Base-by-base conservation (phyloP, 1,284 basidiomycete genomes). In the Cryptococcus sp. region DNA sequence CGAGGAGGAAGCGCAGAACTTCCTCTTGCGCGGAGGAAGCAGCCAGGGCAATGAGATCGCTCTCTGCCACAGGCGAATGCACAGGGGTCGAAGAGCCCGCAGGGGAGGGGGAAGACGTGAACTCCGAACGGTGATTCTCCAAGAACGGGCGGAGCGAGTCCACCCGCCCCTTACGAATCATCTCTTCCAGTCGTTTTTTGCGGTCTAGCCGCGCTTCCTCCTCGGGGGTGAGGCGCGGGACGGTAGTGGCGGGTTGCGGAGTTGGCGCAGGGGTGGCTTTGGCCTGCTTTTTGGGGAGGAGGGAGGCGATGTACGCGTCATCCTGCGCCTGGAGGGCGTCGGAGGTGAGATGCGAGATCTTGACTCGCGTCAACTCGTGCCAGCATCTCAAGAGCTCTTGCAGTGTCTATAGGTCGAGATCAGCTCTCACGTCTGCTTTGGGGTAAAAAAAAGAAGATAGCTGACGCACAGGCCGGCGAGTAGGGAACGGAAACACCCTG, bases 401-500 rank as follows among this genome's bases (percentile, higher is more conserved):
- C 79, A 94, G 87, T 0, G 95, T 98, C 86, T 95, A 46, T 35
- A 33, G 37, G 1, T 4, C 18, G 23, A 50, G 52, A 51, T 61
- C 40, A 46, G 43, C 50, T n/a, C 33, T 15, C 43, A 24, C n/a
- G 12, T 12, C 53, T 37, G 15, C 21, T 54, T 18, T 21, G 16
- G 15, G 2, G 1, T 12, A 40, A 15, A n/a, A 16, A 4, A 37
- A 36, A 12, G 35, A 21, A 20, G 15, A 47, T 23, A 23, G 38
- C 5, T 28, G 4, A 80, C 87, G 62, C 71, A 93, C 91, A 9
- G 93, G 92, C 63, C 93, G 82, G 33, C 91, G 85, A 2, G 93
- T 97, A 5, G 91, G 91, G 77, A 97, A 97, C 0, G 92, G 91
- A 75, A 95, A 95, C 0, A 86, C 88, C 48, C 92, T 84, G 36